Percentiles rank a stretch among this genome's conserved stretches.
Conservation (phyloP, 148 eudicot genomes). For the Cornus kousa region DNA sequence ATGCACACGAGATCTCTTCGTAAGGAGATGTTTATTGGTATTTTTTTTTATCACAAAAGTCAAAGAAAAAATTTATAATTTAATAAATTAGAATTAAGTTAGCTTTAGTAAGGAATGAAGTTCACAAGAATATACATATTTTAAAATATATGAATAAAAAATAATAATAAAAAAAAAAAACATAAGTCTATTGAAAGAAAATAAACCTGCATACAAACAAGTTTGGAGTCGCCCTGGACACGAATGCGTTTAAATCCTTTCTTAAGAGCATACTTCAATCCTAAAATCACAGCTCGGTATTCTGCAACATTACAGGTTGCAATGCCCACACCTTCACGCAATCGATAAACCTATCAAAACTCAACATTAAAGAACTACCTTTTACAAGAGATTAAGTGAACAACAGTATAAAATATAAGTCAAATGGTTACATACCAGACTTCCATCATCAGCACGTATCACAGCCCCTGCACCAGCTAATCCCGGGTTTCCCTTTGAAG, state of each 20-base stretch:
- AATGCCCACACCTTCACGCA: slow-evolving; percentile 85
- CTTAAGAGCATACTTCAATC: slow-evolving; percentile 62
- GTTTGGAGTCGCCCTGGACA: slow-evolving; percentile 60
- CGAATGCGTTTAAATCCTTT: slow-evolving; percentile 62
- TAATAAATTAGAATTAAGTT: neutral
- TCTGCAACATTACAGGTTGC: slow-evolving; percentile 91
- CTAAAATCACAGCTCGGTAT: slow-evolving; percentile 78
- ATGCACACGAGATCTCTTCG: too few relatives aligned
- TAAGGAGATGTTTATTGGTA: too few relatives aligned
- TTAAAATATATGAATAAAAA: neutral
- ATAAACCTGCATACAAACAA: slow-evolving; percentile 64
- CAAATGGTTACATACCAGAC: slow-evolving; percentile 29
- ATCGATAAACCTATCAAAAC: slow-evolving; percentile 48
- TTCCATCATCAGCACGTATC: slow-evolving; percentile 68
- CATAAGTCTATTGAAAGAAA: neutral
- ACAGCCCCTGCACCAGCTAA: slow-evolving; percentile 93
- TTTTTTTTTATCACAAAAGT: too few relatives aligned
- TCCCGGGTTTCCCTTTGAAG: slow-evolving; percentile 97
- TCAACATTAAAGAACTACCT: slow-evolving; percentile 7
- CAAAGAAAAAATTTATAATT: too few relatives aligned
- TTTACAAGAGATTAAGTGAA: neutral
- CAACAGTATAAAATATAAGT: neutral
- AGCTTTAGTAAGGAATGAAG: neutral
- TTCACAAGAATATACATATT: neutral
- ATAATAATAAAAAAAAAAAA: neutral